Evolutionary conservation across 2,329 filamentous ascomycete species (phyloP).

Genomic region (Nothophoma quercina): DNA sequence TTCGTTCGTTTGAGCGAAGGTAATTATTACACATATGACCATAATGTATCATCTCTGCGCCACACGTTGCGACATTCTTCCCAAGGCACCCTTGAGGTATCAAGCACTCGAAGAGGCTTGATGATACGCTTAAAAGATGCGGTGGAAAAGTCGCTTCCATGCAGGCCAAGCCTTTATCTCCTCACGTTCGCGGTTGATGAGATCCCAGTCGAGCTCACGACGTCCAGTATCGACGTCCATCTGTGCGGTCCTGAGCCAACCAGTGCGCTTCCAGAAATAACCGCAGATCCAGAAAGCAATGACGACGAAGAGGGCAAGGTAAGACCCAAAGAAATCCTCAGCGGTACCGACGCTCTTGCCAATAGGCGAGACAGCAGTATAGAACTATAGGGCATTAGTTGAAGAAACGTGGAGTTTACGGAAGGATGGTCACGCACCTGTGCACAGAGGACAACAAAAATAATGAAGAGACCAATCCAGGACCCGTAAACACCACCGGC

Average conservation of each 20-base stretch:
- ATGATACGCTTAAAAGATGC: slow-evolving; percentile 36
- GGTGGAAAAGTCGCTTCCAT: slow-evolving; percentile 52
- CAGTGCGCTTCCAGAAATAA: slow-evolving; percentile 70
- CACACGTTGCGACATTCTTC: background rate
- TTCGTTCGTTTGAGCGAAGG: slow-evolving; percentile 9
- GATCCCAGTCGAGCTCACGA: slow-evolving; percentile 70
- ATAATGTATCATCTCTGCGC: slow-evolving; percentile 12
- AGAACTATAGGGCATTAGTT: slow-evolving; percentile 42
- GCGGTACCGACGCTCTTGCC: slow-evolving; percentile 43
- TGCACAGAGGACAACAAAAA: slow-evolving; percentile 49
- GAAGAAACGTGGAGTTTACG: slow-evolving; percentile 11
- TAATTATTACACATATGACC: slow-evolving; percentile 10
- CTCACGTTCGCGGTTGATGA: slow-evolving; percentile 64
- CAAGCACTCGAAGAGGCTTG: background rate
- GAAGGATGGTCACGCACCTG: slow-evolving; percentile 37
- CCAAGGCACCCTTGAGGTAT: background rate
- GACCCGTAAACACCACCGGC: slow-evolving; percentile 51
- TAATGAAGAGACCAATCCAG: slow-evolving; percentile 50
- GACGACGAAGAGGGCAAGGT: slow-evolving; percentile 57
- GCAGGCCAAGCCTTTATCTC: slow-evolving; percentile 60
- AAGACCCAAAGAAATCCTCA: slow-evolving; percentile 55
- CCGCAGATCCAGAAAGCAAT: slow-evolving; percentile 56
- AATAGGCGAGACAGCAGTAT: slow-evolving; percentile 48
- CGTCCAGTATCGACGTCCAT: slow-evolving; percentile 74
- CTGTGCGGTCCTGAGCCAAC: slow-evolving; percentile 65